These are phyloP conservation scores for Massariosphaeria phaeospora DNA, from an alignment of 495 filamentous ascomycete species.

Conservation along the genomic window DNA sequence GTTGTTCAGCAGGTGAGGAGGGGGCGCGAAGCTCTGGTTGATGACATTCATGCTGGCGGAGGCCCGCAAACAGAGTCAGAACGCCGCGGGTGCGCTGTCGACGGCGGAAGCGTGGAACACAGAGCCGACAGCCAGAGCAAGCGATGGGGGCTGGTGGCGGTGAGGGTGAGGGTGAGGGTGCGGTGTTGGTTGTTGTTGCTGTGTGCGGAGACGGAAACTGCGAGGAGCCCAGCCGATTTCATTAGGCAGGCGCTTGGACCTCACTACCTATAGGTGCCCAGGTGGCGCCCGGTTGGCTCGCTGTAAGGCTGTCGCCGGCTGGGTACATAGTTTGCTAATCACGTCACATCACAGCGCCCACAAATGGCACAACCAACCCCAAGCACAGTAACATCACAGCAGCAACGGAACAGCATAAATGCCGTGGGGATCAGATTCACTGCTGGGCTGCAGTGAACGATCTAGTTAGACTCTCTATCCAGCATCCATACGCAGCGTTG, in stretches of 20 bases:
- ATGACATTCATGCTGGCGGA: constrained; percentile 57
- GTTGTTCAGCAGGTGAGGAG: constrained; percentile 68
- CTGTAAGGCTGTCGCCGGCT: too few relatives aligned
- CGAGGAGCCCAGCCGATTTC: neutral
- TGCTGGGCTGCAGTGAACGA: neutral
- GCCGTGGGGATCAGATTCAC: neutral
- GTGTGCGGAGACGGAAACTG: neutral
- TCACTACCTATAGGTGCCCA: neutral
- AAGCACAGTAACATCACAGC: too few relatives aligned
- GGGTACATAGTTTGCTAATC: too few relatives aligned
- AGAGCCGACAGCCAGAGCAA: neutral
- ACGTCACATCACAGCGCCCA: neutral
- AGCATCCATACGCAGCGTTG: neutral
- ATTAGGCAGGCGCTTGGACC: neutral
- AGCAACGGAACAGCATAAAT: too few relatives aligned
- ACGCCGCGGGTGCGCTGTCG: constrained; percentile 10
- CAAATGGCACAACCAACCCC: neutral
- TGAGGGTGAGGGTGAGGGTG: neutral
- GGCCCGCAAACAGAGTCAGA: constrained; percentile 1
- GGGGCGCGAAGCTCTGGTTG: constrained; percentile 56
- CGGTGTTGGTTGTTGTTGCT: neutral
- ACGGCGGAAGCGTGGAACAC: neutral
- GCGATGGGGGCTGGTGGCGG: neutral
- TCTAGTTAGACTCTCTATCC: neutral
- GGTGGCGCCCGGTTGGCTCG: too few relatives aligned